Base-by-base conservation (phyloP, 2,329 filamentous ascomycete species). In the Diaporthe aspalathi region DNA sequence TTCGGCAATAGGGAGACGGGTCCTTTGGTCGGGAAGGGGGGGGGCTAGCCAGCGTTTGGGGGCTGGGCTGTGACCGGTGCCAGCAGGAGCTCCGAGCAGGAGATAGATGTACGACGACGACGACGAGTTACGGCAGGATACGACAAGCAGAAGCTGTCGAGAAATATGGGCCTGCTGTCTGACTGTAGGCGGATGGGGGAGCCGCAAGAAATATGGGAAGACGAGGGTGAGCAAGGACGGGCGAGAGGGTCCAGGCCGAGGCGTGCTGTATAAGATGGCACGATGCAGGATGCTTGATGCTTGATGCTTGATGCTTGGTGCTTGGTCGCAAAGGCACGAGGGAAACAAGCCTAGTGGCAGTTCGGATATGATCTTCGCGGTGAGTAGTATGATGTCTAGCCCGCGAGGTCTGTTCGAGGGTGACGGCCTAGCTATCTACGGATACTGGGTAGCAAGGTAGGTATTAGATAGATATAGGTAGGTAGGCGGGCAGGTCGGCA, bases 201-300 rank as follows among this genome's bases (percentile, higher is more conserved):
- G 22, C 8, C 24, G 27, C 14, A 17, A 32, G 60, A 50, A 50
- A 65, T 50, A 65, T 65, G 60, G n/a, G 20, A 65, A 50, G 45
- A 38, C 29, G 60, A 65, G 38, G 60, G 60, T 50, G 60, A 50
- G n/a, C 14, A 29, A 65, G 29, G 45, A 50, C 43, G 63, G 47
- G 49, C 14, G 35, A 67, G 3, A 54, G 3, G 17, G 49, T 43
- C 17, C 49, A 45, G 63, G 20, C 60, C 29, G 45, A 38, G 60
- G 60, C 43, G 60, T 49, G 60, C 43, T 32, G 60, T 65, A 24
- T 65, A 65, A 50, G 45, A 38, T n/a, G n/a, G n/a, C n/a, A n/a
- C n/a, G n/a, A n/a, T 12, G 35, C 35, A 12, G 12, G 11, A 12
- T 38, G 35, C 35, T 9, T 9, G 5, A 38, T 38, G 35, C 35